Evolutionary conservation across 2,329 filamentous ascomycete genomes (phyloP), one percentile per base, ranked within the genome.

Genomic region (Exserohilum turcica): DNA sequence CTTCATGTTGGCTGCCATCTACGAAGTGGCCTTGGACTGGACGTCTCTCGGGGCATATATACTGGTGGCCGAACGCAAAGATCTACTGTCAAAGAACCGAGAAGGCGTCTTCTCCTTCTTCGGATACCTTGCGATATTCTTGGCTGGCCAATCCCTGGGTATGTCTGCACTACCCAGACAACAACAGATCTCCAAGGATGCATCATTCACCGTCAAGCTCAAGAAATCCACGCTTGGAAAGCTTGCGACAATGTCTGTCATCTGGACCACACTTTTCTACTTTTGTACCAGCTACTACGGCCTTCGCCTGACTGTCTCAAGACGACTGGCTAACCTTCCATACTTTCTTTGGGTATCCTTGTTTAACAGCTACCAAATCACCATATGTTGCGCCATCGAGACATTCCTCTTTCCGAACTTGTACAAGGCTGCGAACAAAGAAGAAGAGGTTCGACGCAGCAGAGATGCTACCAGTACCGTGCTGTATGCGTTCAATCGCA

Each of bases 101-200:
- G 94, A 99, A 74, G 94, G 94, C 0, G 82, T 99, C n/a, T 96
- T 93, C 74, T 96, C 92, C 48, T 96, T 97, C 74, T 77, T 90
- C 43, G 94, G 94, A 4, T 99, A 99, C 71, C 83, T 99, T 39
- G 89, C 93, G 40, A 97, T 99, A 54, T 99, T 97, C 74, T 84
- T 99, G 33, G 86, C 90, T 0, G 94, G 94, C 3, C 91, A 95
- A 70, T 89, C 90, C 35, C 84, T 88, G 15, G 94, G 94, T 43
- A 86, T 92, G 75, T 84, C 87, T 56, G 84, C 94, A 53, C 84
- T 97, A 32, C 90, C 91, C 3, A 78, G 82, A 32, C 65, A 72
- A 49, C 58, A 64, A 74, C 69, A 69, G 82, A 65, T 77, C 70
- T 58, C 67, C 75, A 54, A 57, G 77, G 76, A 57, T 77, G 76